Percentiles rank a stretch among this genome's conserved stretches.
These are phyloP conservation scores for Phycomyces nitens DNA, from an alignment of 192 early-diverging fungal species.

Conservation along the genomic window DNA sequence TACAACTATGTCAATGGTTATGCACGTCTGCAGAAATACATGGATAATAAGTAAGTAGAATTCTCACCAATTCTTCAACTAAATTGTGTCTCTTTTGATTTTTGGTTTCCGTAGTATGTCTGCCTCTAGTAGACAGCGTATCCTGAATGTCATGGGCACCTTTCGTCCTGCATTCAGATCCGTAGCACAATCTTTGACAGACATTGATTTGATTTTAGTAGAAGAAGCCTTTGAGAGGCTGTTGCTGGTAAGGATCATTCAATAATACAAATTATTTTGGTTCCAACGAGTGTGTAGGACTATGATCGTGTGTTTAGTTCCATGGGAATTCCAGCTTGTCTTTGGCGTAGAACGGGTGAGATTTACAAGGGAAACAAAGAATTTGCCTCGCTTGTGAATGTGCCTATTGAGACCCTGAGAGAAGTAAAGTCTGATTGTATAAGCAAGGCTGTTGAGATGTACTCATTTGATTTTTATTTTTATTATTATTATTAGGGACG, in stretches of 20 bases:
- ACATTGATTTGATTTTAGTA: conserved; percentile 91
- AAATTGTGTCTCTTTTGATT: neutral
- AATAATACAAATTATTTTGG: neutral
- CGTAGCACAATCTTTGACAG: conserved; percentile 86
- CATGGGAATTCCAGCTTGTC: conserved; percentile 93
- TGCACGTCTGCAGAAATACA: conserved; percentile 84
- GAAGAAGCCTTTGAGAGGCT: conserved; percentile 97
- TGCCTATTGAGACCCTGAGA: conserved; percentile 77
- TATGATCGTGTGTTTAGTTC: conserved; percentile 94
- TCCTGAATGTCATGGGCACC: conserved; percentile 82
- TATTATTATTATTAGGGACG: conserved; percentile 12
- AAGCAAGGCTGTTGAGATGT: too few species aligned
- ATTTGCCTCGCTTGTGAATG: conserved; percentile 85
- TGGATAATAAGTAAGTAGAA: conserved; percentile 71
- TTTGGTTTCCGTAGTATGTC: conserved; percentile 52
- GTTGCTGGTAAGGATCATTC: conserved; percentile 54
- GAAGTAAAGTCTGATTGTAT: conserved; percentile 67
- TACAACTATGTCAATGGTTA: conserved; percentile 96
- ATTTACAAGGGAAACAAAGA: conserved; percentile 96
- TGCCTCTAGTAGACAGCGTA: conserved; percentile 66
- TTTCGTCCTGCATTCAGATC: conserved; percentile 90
- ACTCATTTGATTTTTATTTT: too few species aligned
- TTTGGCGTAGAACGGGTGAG: conserved; percentile 96
- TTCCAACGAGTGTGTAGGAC: conserved; percentile 50
- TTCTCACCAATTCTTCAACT: neutral